Conservation (phyloP, 116 monocot species). For the Cymodocea nodosa region DNA sequence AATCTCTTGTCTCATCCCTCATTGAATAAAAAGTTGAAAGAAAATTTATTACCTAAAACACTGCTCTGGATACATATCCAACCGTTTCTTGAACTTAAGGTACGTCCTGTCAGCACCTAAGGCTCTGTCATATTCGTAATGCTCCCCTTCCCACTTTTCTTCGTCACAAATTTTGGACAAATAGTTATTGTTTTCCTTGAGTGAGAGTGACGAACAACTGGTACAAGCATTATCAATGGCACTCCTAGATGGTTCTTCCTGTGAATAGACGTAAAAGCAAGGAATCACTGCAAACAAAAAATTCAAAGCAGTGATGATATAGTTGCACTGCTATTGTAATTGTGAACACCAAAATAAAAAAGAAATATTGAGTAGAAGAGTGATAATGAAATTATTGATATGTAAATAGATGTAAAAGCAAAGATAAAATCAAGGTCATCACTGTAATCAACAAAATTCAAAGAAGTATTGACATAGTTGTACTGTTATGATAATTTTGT, state of each 20-base stretch:
- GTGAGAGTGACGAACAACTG: constrained; percentile 28
- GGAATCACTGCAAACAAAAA: constrained; percentile 54
- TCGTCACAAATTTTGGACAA: constrained; percentile 22
- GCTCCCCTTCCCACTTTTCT: constrained; percentile 77
- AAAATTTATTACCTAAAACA: constrained; percentile 61
- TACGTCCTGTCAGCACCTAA: constrained; percentile 74
- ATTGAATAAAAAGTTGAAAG: background rate
- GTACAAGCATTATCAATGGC: constrained; percentile 7
- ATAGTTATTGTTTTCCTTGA: constrained; percentile 25
- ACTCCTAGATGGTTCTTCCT: constrained; percentile 22
- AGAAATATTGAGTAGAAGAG: too few species aligned
- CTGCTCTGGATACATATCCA: constrained; percentile 78
- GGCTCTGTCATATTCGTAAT: constrained; percentile 83
- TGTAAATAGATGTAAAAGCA: too few species aligned
- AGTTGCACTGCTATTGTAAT: background rate
- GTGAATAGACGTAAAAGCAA: constrained; percentile 80
- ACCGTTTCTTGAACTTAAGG: constrained; percentile 90
- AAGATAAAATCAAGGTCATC: too few species aligned
- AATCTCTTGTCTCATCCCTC: too few species aligned
- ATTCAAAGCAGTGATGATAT: background rate
- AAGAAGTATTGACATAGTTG: too few species aligned
- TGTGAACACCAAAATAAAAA: too few species aligned
- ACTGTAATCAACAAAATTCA: too few species aligned
- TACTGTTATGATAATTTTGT: background rate
- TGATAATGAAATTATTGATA: too few species aligned